Percentiles rank a stretch among this genome's conserved stretches.
Evolutionary conservation across 2,329 filamentous ascomycete species (phyloP).

Genomic region (Westerdykella ornata): DNA sequence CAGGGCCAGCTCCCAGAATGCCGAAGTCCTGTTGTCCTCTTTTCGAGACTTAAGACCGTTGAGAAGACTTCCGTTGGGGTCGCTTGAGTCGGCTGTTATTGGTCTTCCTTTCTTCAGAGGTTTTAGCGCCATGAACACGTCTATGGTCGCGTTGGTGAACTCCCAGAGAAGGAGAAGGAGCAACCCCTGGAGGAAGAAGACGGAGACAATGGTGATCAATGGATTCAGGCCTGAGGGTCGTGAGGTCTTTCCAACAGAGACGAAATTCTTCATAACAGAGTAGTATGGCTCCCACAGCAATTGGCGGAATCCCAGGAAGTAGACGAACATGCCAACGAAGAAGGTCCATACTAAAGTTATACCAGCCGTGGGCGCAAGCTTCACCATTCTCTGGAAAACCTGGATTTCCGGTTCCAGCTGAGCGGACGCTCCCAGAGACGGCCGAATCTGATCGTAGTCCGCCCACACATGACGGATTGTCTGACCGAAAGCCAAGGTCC

Average conservation of each 20-base stretch:
- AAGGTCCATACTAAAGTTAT: constrained; percentile 46
- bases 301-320: constrained; percentile 27
- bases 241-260: constrained; percentile 67
- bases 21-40: constrained; percentile 69
- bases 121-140: constrained; percentile 69
- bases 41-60: constrained; percentile 81
- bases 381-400: constrained; percentile 15
- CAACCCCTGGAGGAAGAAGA: constrained; percentile 50
- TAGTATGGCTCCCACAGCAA: constrained; percentile 50
- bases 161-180: constrained; percentile 70
- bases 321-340: constrained; percentile 15
- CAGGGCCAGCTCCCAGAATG: constrained; percentile 81
- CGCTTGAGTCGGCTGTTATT: constrained; percentile 76
- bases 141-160: constrained; percentile 68
- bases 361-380: constrained; percentile 14
- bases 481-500: constrained; percentile 63
- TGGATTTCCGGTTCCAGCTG: constrained; percentile 19
- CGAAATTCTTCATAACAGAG: constrained; percentile 63
- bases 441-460: constrained; percentile 61
- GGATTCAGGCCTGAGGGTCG: constrained; percentile 51
- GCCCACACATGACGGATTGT: constrained; percentile 61
- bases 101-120: constrained; percentile 80
- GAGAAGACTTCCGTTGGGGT: constrained; percentile 83
- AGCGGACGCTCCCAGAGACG: too few relatives aligned
- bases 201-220: constrained; percentile 50